Evolutionary conservation across 192 early-diverging fungal genomes (phyloP).

Genomic region (Backusella macrospora): DNA sequence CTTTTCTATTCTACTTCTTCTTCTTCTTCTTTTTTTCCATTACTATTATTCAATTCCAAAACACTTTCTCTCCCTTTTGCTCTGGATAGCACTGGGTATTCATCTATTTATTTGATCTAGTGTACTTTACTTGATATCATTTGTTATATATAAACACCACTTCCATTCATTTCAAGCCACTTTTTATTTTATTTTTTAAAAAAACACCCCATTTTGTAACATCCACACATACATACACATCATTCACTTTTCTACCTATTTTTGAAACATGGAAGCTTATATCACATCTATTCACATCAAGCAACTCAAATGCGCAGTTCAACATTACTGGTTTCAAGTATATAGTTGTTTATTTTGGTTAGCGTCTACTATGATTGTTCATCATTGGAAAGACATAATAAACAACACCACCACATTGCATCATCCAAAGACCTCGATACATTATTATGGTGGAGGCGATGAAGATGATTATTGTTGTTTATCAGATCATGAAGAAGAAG

Average conservation of each 20-base stretch:
- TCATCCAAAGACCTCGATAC: not conserved
- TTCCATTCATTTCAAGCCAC: not conserved
- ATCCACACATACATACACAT: not conserved
- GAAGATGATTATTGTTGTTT: not conserved
- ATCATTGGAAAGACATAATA: not conserved
- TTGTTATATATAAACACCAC: not conserved
- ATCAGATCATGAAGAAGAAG: not conserved
- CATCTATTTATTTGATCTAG: not conserved
- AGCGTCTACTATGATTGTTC: not conserved
- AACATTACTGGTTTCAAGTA: conserved; percentile 20
- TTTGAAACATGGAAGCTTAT: not conserved
- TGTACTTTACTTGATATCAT: not conserved
- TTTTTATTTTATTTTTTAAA: too few species aligned
- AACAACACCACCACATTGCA: too few species aligned
- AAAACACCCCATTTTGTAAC: not conserved
- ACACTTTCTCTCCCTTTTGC: not conserved
- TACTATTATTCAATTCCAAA: not conserved
- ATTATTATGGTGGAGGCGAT: not conserved
- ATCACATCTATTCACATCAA: conserved; percentile 4
- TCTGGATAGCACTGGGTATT: conserved; percentile 9
- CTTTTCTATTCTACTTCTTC: not conserved
- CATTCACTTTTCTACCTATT: not conserved
- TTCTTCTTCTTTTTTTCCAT: not conserved
- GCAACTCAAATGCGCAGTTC: not conserved
- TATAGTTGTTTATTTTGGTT: conserved; percentile 26